phyloP scores from a whole-genome alignment of 257 asterid genomes.

The Solanum paucissectum region DNA sequence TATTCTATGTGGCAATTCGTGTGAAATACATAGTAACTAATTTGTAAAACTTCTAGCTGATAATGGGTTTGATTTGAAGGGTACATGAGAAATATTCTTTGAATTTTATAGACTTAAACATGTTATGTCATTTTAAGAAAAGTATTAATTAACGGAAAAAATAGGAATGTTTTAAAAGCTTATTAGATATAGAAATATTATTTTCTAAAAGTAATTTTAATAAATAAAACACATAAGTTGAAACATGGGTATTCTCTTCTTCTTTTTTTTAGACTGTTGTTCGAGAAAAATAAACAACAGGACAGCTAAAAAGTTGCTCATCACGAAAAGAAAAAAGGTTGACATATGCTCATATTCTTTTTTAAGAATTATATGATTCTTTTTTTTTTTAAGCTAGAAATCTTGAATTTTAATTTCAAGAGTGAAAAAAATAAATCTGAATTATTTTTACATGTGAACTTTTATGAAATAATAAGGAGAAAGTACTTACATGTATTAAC shows the following conservation, averaged over 20 bases:
- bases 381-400: not conserved
- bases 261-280: no score
- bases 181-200: no score
- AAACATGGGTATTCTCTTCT: not conserved
- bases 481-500: not conserved
- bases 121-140: no score
- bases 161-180: not conserved
- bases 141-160: no score
- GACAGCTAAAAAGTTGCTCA: not conserved
- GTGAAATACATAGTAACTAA: rapidly evolving
- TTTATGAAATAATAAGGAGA: not conserved
- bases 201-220: no score
- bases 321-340: not conserved
- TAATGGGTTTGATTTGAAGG: not conserved
- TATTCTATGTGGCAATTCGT: rapidly evolving
- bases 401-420: not conserved
- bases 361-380: not conserved
- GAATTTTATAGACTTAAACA: no score
- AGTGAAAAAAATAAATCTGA: not conserved
- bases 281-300: no score
- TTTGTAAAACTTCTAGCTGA: no score
- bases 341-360: not conserved
- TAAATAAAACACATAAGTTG: no score
- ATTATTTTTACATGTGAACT: no score
- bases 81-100: no score